These are phyloP conservation scores for Penicillium desertorum DNA, from an alignment of 495 filamentous ascomycete species.

Conservation along the genomic window DNA sequence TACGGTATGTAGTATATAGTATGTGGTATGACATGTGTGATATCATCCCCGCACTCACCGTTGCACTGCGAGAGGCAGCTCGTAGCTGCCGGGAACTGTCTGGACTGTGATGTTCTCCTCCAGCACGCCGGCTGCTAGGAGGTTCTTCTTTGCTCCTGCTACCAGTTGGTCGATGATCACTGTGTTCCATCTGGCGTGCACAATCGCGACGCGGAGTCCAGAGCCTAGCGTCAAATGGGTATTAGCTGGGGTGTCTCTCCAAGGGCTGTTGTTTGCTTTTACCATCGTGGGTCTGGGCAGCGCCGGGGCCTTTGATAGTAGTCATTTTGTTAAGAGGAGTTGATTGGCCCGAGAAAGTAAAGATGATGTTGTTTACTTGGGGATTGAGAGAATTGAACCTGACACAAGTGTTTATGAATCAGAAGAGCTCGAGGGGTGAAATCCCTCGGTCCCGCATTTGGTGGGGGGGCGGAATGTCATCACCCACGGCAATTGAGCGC, in stretches of 20 bases:
- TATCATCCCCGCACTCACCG: slow-evolving; percentile 49
- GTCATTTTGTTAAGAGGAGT: slow-evolving; percentile 29
- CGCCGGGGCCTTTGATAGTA: slow-evolving; percentile 60
- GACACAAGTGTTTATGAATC: background rate
- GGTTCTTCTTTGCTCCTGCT: slow-evolving; percentile 62
- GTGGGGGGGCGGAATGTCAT: slow-evolving; percentile 28
- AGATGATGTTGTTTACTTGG: background rate
- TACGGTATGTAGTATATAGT: background rate
- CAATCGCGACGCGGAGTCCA: slow-evolving; percentile 83
- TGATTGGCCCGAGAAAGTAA: background rate
- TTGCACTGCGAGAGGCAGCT: slow-evolving; percentile 84
- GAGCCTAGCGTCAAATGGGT: slow-evolving; percentile 54
- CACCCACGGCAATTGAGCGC: slow-evolving; percentile 20
- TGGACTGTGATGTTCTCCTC: slow-evolving; percentile 85
- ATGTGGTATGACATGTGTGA: background rate
- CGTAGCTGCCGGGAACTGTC: slow-evolving; percentile 91
- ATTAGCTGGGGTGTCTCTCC: slow-evolving; percentile 6
- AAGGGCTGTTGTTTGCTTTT: slow-evolving; percentile 13
- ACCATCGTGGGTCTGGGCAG: slow-evolving; percentile 52
- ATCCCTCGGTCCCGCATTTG: slow-evolving; percentile 29
- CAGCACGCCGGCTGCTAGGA: slow-evolving; percentile 71
- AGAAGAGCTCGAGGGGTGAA: slow-evolving; percentile 9
- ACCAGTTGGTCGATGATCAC: slow-evolving; percentile 75
- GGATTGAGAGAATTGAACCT: slow-evolving; percentile 2
- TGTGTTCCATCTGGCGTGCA: slow-evolving; percentile 94